Percentiles rank a stretch among this genome's conserved stretches.
Evolutionary conservation across 441 rosid genomes (phyloP).

Genomic region (Mallotus japonicus): DNA sequence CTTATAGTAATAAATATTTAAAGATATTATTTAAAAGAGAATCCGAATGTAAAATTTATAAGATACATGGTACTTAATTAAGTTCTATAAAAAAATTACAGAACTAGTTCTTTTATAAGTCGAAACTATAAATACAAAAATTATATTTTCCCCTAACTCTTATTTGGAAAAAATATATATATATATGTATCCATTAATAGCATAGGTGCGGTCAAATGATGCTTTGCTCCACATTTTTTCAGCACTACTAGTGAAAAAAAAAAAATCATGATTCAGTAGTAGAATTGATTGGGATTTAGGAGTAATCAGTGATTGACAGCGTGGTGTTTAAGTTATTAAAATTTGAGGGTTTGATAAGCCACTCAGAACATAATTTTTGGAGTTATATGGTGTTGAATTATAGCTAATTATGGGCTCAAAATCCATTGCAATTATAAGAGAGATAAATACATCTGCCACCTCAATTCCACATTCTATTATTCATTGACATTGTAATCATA

Average conservation of each 20-base stretch:
- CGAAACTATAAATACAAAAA: too few relatives aligned
- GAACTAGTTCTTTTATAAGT: too few relatives aligned
- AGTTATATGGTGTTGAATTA: conserved; percentile 6
- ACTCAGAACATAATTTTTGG: neutral
- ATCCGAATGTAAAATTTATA: too few relatives aligned
- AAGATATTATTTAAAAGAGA: too few relatives aligned
- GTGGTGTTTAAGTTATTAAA: conserved; percentile 10
- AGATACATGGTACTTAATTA: too few relatives aligned
- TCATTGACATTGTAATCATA: neutral
- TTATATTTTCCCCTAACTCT: too few relatives aligned
- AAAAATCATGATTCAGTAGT: neutral
- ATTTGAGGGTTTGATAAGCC: neutral
- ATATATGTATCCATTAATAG: neutral
- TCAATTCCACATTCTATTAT: neutral
- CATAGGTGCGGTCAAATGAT: neutral
- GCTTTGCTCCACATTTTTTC: conserved; percentile 8
- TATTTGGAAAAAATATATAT: too few relatives aligned
- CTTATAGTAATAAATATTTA: too few relatives aligned
- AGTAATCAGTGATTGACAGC: conserved; percentile 9
- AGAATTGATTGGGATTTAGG: neutral
- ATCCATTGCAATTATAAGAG: conserved; percentile 7
- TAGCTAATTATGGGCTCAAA: conserved; percentile 15
- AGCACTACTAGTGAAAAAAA: neutral
- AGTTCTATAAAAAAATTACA: too few relatives aligned
- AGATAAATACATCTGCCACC: neutral